Evolutionary conservation across 169 alveolate genomes (phyloP).

Genomic region (Miamiensis avidus): DNA sequence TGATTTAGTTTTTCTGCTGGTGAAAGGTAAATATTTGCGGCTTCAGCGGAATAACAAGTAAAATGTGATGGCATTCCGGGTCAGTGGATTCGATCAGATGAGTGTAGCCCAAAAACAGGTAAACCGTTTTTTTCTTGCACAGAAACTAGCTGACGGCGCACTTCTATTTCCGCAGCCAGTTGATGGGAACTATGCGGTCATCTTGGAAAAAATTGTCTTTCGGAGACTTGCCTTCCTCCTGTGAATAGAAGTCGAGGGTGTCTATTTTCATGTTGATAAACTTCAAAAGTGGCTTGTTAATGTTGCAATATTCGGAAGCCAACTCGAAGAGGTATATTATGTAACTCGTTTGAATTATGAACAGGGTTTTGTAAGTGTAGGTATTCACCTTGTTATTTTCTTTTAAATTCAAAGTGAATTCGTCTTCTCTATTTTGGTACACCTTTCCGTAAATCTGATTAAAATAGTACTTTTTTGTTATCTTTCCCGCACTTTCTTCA

Average conservation of each 20-base stretch:
- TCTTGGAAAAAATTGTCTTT: neutral
- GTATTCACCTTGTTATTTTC: neutral
- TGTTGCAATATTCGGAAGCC: neutral
- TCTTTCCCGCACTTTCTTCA: neutral
- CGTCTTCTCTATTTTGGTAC: neutral
- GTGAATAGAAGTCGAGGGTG: neutral
- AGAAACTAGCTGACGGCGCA: neutral
- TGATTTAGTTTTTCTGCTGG: too few species aligned
- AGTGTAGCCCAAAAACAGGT: neutral
- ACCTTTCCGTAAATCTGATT: neutral
- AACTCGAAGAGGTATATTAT: neutral
- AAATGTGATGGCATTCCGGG: neutral
- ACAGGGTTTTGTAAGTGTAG: neutral
- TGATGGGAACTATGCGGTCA: neutral
- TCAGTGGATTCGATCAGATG: neutral
- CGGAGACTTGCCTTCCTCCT: neutral
- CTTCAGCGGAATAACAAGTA: neutral
- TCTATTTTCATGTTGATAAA: neutral
- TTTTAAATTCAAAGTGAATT: neutral
- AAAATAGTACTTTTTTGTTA: neutral
- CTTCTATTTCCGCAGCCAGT: neutral
- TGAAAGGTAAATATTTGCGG: neutral
- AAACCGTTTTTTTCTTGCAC: neutral
- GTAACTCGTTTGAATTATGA: neutral
- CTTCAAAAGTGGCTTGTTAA: neutral